These are phyloP conservation scores for Protostelium mycophagum DNA, from an alignment of 78 protist species.

Conservation along the genomic window DNA sequence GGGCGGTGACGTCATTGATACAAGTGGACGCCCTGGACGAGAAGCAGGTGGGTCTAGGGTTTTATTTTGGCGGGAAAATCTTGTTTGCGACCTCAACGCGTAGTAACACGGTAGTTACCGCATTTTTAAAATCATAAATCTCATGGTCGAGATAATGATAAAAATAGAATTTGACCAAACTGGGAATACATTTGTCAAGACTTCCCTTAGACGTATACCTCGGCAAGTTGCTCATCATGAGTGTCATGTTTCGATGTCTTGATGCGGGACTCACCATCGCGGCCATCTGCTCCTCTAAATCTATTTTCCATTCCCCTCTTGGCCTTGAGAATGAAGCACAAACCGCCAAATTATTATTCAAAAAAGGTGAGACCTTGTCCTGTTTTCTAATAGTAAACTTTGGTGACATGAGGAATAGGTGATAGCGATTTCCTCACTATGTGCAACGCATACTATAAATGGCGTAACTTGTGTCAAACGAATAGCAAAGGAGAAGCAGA, in stretches of 20 bases:
- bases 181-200: conserved; percentile 77
- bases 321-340: conserved; percentile 32
- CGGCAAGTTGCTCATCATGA: conserved; percentile 81
- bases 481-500: conserved; percentile 29
- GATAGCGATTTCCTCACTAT: conserved; percentile 18
- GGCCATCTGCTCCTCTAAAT: conserved; percentile 53
- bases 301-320: conserved; percentile 69
- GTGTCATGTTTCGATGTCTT: conserved; percentile 71
- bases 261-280: conserved; percentile 88
- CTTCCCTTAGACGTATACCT: conserved; percentile 82
- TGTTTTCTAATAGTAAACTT: conserved; percentile 25
- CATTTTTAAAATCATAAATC: too few relatives aligned
- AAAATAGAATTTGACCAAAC: conserved; percentile 48
- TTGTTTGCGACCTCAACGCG: too few relatives aligned
- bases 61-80: neutral
- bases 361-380: conserved; percentile 59
- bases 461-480: conserved; percentile 20
- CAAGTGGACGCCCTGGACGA: conserved; percentile 29
- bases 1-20: conserved; percentile 18
- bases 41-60: neutral
- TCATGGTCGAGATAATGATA: too few relatives aligned
- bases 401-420: conserved; percentile 35
- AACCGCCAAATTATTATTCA: conserved; percentile 4
- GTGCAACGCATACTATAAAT: conserved; percentile 17
- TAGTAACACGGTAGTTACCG: too few relatives aligned